phyloP scores from a whole-genome alignment of 805 yeast genomes.

The Wickerhamiella qilinensis region DNA sequence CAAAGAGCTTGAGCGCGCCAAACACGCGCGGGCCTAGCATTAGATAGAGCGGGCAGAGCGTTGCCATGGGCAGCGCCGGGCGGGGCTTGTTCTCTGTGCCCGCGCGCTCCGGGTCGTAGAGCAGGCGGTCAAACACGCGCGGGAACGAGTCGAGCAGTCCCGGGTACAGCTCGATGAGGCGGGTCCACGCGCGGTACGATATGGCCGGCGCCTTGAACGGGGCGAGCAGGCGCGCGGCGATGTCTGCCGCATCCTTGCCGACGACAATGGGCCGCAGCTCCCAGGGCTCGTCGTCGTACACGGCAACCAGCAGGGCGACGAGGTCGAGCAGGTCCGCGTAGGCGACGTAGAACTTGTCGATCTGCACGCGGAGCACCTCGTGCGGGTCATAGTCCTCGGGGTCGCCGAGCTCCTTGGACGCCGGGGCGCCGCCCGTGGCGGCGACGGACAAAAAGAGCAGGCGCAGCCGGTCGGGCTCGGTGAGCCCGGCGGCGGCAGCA shows the following conservation, averaged over 20 bases:
- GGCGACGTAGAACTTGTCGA: conserved; percentile 7
- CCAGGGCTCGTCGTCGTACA: conserved; percentile 10
- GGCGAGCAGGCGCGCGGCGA: neutral
- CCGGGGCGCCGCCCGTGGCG: neutral
- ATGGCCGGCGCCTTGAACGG: conserved; percentile 11
- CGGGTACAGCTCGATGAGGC: conserved; percentile 8
- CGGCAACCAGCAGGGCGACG: conserved; percentile 8
- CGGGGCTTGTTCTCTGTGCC: neutral
- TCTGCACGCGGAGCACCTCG: neutral
- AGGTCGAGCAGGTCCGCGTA: conserved; percentile 10
- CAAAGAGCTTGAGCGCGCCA: conserved; percentile 39
- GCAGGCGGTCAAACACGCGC: conserved; percentile 28
- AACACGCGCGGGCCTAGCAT: neutral
- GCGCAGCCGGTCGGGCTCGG: conserved; percentile 1
- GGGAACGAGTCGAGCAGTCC: conserved; percentile 26
- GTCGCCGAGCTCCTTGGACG: neutral
- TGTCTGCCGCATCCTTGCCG: conserved; percentile 5
- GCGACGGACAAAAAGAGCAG: conserved; percentile 11
- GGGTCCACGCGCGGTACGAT: conserved; percentile 4
- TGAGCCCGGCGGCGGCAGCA: conserved; percentile 1
- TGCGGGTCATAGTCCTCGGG: neutral
- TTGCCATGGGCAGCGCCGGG: neutral
- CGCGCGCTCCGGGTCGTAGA: conserved; percentile 14
- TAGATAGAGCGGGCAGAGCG: neutral
- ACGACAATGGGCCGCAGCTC: neutral